phyloP scores from a whole-genome alignment of 2,329 filamentous ascomycete genomes.

The Cryoendolithus antarcticus region DNA sequence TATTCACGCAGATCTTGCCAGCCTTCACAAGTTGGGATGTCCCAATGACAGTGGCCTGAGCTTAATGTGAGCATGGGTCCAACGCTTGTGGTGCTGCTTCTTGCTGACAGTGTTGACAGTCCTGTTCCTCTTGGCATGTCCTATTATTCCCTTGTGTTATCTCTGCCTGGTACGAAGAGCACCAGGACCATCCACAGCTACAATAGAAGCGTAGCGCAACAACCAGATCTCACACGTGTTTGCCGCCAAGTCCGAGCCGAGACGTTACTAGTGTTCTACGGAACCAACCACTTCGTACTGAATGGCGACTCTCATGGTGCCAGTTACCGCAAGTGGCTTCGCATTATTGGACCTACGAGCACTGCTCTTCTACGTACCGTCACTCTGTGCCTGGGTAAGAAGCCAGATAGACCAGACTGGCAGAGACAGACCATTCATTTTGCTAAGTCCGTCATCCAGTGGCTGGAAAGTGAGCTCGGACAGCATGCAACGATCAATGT shows the following conservation, averaged over 20 bases:
- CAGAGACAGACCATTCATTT: not conserved
- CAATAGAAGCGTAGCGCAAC: conserved; percentile 5
- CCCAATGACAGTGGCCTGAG: conserved; percentile 1
- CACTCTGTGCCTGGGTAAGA: conserved; percentile 1
- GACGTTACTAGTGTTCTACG: conserved; percentile 8
- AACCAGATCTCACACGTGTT: conserved; percentile 6
- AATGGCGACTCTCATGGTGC: not conserved
- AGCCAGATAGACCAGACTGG: not conserved
- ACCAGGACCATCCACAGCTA: not conserved
- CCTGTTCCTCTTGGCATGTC: conserved; percentile 1
- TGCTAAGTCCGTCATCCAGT: not conserved
- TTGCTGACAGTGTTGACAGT: conserved; percentile 1
- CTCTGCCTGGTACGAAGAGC: conserved; percentile 1
- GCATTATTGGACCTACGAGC: conserved; percentile 1
- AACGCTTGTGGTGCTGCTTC: not conserved
- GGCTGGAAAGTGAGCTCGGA: not conserved
- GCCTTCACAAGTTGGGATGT: not conserved
- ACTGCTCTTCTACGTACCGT: not conserved
- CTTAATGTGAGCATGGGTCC: conserved; percentile 1
- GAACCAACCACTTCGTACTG: conserved; percentile 6
- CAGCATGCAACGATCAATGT: not conserved
- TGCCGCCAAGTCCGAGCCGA: conserved; percentile 6
- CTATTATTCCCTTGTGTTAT: not conserved
- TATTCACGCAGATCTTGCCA: conserved; percentile 1
- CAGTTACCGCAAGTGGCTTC: conserved; percentile 1